These are phyloP conservation scores for Physcomitrellopsis africana DNA, from an alignment of 225 moss, liverwort and hornwort species.

Conservation along the genomic window DNA sequence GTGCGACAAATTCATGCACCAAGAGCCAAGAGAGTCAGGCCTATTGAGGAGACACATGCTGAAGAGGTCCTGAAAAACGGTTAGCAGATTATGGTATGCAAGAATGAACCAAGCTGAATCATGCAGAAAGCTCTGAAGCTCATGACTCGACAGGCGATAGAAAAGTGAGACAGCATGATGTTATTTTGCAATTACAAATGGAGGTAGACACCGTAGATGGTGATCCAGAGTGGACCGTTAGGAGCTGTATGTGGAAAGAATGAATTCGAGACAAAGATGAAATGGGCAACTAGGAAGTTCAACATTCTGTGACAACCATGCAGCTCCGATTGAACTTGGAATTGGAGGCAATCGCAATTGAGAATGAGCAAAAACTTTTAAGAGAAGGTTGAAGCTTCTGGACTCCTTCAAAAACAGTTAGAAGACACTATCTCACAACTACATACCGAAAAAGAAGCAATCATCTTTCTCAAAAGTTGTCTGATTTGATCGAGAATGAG, in stretches of 20 bases:
- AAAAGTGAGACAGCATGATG: conserved; percentile 59
- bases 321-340: conserved; percentile 83
- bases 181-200: conserved; percentile 59
- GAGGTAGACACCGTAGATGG: conserved; percentile 63
- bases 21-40: too few species aligned
- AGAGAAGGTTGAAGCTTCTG: conserved; percentile 46
- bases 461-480: conserved; percentile 48
- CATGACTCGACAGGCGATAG: conserved; percentile 35
- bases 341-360: conserved; percentile 54
- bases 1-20: too few species aligned
- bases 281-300: conserved; percentile 57
- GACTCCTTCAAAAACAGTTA: conserved; percentile 49
- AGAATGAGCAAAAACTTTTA: conserved; percentile 58
- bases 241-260: conserved; percentile 55
- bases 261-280: conserved; percentile 40
- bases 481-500: conserved; percentile 40
- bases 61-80: conserved; percentile 46
- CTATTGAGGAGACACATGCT: too few species aligned
- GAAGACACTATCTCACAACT: conserved; percentile 48
- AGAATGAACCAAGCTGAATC: conserved; percentile 26
- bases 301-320: conserved; percentile 71
- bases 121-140: conserved; percentile 37
- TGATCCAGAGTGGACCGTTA: conserved; percentile 43
- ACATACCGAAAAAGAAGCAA: conserved; percentile 39
- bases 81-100: conserved; percentile 40